These are phyloP conservation scores for Talaromyces ruber DNA, from an alignment of 495 filamentous ascomycete genomes.

Conservation along the genomic window DNA sequence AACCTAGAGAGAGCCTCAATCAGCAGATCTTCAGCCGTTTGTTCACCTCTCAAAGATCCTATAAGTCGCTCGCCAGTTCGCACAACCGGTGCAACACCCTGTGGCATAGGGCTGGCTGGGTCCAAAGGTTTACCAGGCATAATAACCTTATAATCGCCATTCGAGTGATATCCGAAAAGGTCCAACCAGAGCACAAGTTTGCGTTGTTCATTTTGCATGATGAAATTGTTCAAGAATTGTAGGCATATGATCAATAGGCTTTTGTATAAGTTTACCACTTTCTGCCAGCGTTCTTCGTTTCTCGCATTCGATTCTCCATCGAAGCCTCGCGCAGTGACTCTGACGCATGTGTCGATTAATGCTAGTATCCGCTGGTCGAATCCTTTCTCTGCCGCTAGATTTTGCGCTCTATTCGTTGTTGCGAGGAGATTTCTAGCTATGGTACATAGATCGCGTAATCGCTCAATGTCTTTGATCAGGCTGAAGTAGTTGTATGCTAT, in stretches of 20 bases:
- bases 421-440: constrained; percentile 81
- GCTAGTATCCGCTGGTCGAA: constrained; percentile 80
- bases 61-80: constrained; percentile 37
- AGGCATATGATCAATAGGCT: constrained; percentile 81
- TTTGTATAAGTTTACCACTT: constrained; percentile 71
- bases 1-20: constrained; percentile 41
- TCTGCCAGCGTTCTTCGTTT: constrained; percentile 62
- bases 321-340: constrained; percentile 82
- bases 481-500: constrained; percentile 69
- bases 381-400: constrained; percentile 68
- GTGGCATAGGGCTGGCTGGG: constrained; percentile 20
- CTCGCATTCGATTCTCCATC: constrained; percentile 65
- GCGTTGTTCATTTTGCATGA: constrained; percentile 81
- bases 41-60: constrained; percentile 36
- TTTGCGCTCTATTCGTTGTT: constrained; percentile 72
- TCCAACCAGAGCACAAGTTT: constrained; percentile 89
- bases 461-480: constrained; percentile 72
- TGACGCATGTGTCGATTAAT: constrained; percentile 73
- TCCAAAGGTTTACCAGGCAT: constrained; percentile 37
- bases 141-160: constrained; percentile 43
- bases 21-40: constrained; percentile 38
- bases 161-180: constrained; percentile 62
- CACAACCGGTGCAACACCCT: constrained; percentile 37
- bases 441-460: constrained; percentile 75
- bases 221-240: constrained; percentile 87